Percentiles rank a stretch among this genome's conserved stretches.
Evolutionary conservation across 2,329 filamentous ascomycete genomes (phyloP).

Genomic region (Fusarium sp.): DNA sequence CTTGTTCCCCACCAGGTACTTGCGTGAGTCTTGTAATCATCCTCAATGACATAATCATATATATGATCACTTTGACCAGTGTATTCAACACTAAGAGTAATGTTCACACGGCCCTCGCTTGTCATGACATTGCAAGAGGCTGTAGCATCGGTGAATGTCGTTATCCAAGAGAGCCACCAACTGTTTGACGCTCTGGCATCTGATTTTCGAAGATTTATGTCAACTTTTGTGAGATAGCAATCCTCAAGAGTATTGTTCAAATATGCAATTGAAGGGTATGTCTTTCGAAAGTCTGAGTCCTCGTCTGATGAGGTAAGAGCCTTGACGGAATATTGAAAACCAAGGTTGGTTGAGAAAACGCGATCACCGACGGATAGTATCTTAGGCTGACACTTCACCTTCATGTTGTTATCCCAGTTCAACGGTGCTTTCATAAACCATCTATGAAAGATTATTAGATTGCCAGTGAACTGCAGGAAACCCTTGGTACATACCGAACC

Average conservation of each 20-base stretch:
- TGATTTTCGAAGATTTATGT: not conserved
- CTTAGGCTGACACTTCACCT: constrained; percentile 12
- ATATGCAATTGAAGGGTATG: constrained; percentile 10
- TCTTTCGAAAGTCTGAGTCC: not conserved
- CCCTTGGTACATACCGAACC: not conserved
- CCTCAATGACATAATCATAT: constrained; percentile 17
- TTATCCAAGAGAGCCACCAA: constrained; percentile 21
- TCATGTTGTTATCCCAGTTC: constrained; percentile 15
- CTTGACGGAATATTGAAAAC: constrained; percentile 18
- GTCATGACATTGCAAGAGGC: constrained; percentile 15
- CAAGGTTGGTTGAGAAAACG: constrained; percentile 6
- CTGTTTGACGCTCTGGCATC: not conserved
- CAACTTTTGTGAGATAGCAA: constrained; percentile 1
- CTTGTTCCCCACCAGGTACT: constrained; percentile 30
- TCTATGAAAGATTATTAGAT: rapidly evolving
- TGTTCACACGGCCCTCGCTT: not conserved
- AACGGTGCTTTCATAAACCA: constrained; percentile 27
- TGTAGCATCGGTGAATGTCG: not conserved
- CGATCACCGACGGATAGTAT: constrained; percentile 23
- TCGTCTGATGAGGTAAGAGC: not conserved
- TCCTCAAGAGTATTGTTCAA: constrained; percentile 9
- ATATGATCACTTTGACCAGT: not conserved
- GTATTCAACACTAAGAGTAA: constrained; percentile 18
- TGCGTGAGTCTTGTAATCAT: constrained; percentile 11
- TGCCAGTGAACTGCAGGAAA: not conserved